These are phyloP conservation scores for Backusella parvicylindrica DNA, from an alignment of 192 early-diverging fungal genomes.

Conservation along the genomic window DNA sequence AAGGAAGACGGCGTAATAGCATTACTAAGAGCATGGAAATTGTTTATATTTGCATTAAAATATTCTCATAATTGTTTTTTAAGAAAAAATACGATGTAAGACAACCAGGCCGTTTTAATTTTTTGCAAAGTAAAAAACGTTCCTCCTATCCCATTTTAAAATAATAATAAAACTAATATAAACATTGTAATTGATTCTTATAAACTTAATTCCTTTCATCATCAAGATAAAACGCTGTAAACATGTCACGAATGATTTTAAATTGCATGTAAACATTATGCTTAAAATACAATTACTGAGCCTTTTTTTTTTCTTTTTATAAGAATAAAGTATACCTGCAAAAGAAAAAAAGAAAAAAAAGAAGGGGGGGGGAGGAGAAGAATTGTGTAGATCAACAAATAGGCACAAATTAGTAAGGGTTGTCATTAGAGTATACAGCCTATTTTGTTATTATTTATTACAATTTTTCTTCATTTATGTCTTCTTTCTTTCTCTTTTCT, in stretches of 20 bases:
- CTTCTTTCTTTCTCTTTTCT: neutral
- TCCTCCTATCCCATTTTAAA: neutral
- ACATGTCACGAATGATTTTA: neutral
- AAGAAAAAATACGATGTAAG: too few relatives aligned
- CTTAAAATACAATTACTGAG: neutral
- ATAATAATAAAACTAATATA: neutral
- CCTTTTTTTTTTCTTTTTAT: neutral
- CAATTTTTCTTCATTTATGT: neutral
- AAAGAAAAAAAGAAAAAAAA: neutral
- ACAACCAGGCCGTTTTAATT: neutral
- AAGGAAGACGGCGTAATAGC: neutral
- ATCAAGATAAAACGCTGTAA: neutral
- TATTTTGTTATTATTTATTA: neutral
- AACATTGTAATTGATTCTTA: neutral
- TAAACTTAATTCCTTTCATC: neutral
- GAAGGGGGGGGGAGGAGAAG: neutral
- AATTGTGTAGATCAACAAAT: neutral
- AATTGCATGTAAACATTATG: neutral
- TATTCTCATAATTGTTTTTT: neutral
- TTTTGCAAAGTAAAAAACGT: neutral
- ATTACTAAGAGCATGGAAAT: neutral
- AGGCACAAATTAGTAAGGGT: neutral
- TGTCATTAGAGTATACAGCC: neutral
- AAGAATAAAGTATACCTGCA: neutral
- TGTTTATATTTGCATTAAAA: neutral